Evolutionary conservation across 2,329 filamentous ascomycete species (phyloP).

Genomic region (Microthyrium microscopicum): DNA sequence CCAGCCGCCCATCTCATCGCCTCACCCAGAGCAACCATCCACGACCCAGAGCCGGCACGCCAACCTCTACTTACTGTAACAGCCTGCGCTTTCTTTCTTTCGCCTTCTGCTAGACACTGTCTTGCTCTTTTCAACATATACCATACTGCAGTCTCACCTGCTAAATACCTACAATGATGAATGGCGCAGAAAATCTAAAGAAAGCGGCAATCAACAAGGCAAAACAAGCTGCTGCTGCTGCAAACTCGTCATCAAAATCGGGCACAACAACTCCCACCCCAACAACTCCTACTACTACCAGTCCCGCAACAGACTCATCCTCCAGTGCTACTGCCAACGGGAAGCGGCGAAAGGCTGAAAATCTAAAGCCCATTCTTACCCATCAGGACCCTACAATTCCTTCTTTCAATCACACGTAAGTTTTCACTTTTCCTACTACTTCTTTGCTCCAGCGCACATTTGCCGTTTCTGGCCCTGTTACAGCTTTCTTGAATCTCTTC

Average conservation of each 20-base stretch:
- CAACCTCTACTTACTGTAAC: no score
- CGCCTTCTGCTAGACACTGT: no score
- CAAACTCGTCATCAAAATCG: no score
- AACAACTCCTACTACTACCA: no score
- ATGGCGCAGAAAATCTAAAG: constrained; percentile 45
- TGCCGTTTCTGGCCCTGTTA: not conserved
- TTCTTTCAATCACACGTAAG: constrained; percentile 6
- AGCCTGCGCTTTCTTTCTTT: no score
- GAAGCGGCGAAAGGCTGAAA: constrained; percentile 58
- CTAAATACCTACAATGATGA: constrained; percentile 31
- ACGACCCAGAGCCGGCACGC: no score
- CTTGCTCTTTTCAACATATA: no score
- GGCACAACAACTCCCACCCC: no score
- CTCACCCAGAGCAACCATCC: no score
- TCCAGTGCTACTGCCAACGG: constrained; percentile 43
- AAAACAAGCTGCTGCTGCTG: constrained; percentile 45
- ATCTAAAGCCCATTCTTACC: constrained; percentile 60
- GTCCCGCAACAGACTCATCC: no score
- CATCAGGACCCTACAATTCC: constrained; percentile 29
- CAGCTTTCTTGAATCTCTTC: not conserved
- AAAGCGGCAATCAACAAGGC: constrained; percentile 50
- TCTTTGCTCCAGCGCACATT: not conserved
- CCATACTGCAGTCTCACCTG: no score
- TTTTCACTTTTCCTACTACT: not conserved
- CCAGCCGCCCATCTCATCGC: no score